Percentiles rank a stretch among this genome's conserved stretches.
phyloP scores from a whole-genome alignment of 2,329 filamentous ascomycete species.

The Venturia asperata region DNA sequence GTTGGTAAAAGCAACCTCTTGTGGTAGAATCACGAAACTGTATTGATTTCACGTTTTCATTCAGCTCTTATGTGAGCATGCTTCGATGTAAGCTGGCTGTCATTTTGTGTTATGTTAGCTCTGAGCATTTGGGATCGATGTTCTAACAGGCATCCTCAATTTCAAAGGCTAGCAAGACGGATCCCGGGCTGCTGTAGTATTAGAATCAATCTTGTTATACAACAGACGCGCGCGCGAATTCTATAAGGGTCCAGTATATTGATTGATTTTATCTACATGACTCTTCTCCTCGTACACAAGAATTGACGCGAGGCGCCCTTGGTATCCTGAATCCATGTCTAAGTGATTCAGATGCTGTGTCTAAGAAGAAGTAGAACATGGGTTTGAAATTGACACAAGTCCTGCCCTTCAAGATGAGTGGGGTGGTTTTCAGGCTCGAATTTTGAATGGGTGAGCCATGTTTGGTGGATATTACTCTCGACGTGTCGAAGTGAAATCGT shows the following conservation, averaged over 20 bases:
- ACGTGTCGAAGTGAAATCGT: background rate
- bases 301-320: background rate
- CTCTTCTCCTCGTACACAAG: background rate
- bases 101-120: too few relatives aligned
- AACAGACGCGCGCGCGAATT: too few relatives aligned
- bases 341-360: background rate
- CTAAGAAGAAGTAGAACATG: background rate
- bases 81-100: too few relatives aligned
- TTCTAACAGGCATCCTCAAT: too few relatives aligned
- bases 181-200: too few relatives aligned
- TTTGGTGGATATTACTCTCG: background rate
- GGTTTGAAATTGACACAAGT: background rate
- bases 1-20: too few relatives aligned
- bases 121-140: too few relatives aligned
- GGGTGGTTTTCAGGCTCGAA: background rate
- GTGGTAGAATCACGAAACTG: too few relatives aligned
- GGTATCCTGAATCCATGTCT: background rate
- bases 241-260: background rate
- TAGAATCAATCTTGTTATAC: too few relatives aligned
- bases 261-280: constrained; percentile 1
- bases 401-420: constrained; percentile 1
- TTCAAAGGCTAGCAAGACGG: too few relatives aligned
- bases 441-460: background rate
- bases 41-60: too few relatives aligned
- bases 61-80: too few relatives aligned